Percentiles rank a stretch among this genome's conserved stretches.
phyloP scores from a whole-genome alignment of 805 yeast species.

The Lipomyces chichibuensis region DNA sequence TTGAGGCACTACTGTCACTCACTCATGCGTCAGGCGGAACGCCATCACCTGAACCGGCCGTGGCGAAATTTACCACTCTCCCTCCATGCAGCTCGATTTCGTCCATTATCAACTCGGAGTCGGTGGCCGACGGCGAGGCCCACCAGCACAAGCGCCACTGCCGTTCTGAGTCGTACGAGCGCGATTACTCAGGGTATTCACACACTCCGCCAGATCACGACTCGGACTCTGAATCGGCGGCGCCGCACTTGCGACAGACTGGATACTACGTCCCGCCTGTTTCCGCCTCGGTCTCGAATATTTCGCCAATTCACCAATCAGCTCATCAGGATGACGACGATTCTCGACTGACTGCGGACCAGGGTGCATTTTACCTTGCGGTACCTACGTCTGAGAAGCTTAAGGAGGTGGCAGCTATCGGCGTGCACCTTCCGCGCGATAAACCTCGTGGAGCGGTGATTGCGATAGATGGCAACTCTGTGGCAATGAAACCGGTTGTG shows the following conservation, averaged over 20 bases:
- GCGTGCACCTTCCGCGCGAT: slow-evolving; percentile 4
- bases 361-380: not conserved
- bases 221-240: not conserved
- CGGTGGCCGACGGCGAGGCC: not conserved
- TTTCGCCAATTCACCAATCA: not conserved
- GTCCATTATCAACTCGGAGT: slow-evolving; percentile 10
- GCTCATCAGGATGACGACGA: not conserved
- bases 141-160: not conserved
- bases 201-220: not conserved
- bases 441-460: slow-evolving; percentile 30
- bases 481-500: slow-evolving; percentile 4
- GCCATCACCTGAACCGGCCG: slow-evolving; percentile 7
- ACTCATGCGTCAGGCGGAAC: slow-evolving; percentile 1
- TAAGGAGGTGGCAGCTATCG: slow-evolving; percentile 4
- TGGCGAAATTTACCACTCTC: not conserved
- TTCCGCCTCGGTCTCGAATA: not conserved
- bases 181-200: not conserved
- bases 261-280: not conserved
- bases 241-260: not conserved
- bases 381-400: not conserved
- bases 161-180: not conserved
- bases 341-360: not conserved
- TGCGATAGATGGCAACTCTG: slow-evolving; percentile 24
- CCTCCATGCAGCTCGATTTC: slow-evolving; percentile 3
- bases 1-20: slow-evolving; percentile 32